Evolutionary conservation across 1,284 basidiomycete genomes (phyloP), one percentile per base, ranked within the genome.

Genomic region (Fistulinella staudtii): DNA sequence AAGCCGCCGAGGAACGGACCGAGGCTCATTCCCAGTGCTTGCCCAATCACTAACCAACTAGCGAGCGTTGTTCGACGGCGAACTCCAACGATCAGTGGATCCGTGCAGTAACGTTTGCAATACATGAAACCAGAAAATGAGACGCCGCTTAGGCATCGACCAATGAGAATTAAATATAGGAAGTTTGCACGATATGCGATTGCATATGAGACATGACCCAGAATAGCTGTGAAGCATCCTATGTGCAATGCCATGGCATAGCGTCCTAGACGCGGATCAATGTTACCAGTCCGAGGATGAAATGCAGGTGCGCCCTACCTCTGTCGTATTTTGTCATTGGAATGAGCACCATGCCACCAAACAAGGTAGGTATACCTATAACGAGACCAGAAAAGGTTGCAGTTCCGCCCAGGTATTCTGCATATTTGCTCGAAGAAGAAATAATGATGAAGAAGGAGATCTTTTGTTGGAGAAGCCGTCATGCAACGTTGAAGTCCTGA

Each of bases 1-100:
- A 84, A 51, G 28, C 83, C 84, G 14, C 82, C 81, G 10, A 77
- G 53, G 60, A 85, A 85, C 0, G 84, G 84, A 4, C 84, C 84
- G 0, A 75, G 65, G 31, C 73, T 79, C 65, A 85, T 77, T 4
- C 84, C 84, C 4, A 79, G 51, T 1, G 75, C 79, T 53, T 85
- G 83, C 0, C 79, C 76, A 0, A 84, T 63, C 21, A 85, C 80
- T 6, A 83, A 64, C 73, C 75, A 82, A 8, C 79, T 74, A 2
- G 79, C 79, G 7, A 85, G 72, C 0, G 75, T 80, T 3, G 81
- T 85, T 24, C 82, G 68, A 25, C 78, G 69, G 15, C 80, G 76
- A 21, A 84, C 63, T 8, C 82, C 82, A 14, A 86, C 81, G 42
- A 87, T 74, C 13, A 78, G 73, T 1, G 79, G 71, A 56, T 87